phyloP scores from a whole-genome alignment of 2,329 filamentous ascomycete genomes.

The Drechslera avenae region DNA sequence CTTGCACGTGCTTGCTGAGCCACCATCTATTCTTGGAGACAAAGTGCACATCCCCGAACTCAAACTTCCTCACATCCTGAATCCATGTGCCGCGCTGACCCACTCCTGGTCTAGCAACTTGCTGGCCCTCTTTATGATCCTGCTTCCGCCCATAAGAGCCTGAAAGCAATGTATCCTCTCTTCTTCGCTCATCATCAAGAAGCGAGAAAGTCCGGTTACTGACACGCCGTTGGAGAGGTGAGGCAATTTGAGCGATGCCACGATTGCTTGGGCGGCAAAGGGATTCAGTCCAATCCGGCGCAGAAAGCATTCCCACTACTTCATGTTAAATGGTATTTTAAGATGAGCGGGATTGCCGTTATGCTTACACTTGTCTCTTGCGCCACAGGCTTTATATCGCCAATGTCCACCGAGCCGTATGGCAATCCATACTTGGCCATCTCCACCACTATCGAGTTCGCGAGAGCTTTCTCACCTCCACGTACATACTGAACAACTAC shows the following conservation, averaged over 20 bases:
- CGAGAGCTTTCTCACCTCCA: conserved; percentile 51
- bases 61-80: conserved; percentile 22
- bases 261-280: conserved; percentile 70
- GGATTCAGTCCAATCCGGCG: conserved; percentile 70
- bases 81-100: conserved; percentile 48
- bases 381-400: conserved; percentile 50
- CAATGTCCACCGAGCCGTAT: conserved; percentile 34
- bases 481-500: conserved; percentile 47
- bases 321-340: background rate
- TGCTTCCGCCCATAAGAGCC: conserved; percentile 59
- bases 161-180: conserved; percentile 60
- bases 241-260: conserved; percentile 49
- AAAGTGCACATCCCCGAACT: no score
- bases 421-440: conserved; percentile 45
- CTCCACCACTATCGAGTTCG: conserved; percentile 38
- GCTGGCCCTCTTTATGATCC: conserved; percentile 60
- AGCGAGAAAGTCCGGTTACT: conserved; percentile 55
- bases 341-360: background rate
- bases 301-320: conserved; percentile 68
- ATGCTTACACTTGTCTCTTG: conserved; percentile 60
- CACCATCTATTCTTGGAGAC: no score
- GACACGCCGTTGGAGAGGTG: background rate
- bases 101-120: conserved; percentile 58
- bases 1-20: no score
- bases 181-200: conserved; percentile 61